A percentile compares a stretch with the other conserved stretches of the same genome.
Conservation (phyloP, 768 basidiomycete species). For the Mrakia blollopis region DNA sequence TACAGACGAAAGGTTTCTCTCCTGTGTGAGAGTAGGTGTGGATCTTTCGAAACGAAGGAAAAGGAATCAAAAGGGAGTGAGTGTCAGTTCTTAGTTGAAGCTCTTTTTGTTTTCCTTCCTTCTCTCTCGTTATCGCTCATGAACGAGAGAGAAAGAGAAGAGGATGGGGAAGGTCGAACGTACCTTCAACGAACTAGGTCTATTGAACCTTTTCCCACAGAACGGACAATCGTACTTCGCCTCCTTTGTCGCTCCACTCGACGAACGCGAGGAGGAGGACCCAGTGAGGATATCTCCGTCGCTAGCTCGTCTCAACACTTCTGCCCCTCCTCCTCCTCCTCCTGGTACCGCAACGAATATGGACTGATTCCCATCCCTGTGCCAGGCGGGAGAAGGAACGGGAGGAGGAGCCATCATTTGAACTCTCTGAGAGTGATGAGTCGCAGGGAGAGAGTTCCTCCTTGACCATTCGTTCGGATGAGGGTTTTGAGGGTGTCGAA, state of each 20-base stretch:
- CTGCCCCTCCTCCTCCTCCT: background rate
- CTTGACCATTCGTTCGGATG: conserved; percentile 1
- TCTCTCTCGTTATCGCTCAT: background rate
- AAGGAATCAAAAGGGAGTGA: background rate
- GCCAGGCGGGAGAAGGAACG: conserved; percentile 1
- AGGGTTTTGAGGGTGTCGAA: background rate
- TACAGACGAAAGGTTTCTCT: conserved; percentile 28
- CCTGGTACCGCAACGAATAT: background rate
- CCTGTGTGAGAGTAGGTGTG: conserved; percentile 33
- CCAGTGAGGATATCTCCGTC: background rate
- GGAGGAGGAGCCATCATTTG: conserved; percentile 9
- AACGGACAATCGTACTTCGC: conserved; percentile 22
- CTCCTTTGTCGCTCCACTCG: conserved; percentile 7
- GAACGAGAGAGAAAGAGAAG: background rate
- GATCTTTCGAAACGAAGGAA: conserved; percentile 1
- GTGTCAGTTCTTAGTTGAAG: too few species aligned
- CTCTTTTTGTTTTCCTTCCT: too few species aligned
- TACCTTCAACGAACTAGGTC: conserved; percentile 26
- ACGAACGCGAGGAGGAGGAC: background rate
- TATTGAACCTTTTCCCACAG: conserved; percentile 30
- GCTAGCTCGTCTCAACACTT: conserved; percentile 1
- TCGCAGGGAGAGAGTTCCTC: conserved; percentile 8
- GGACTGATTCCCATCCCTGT: background rate
- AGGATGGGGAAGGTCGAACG: background rate
- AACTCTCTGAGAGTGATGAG: background rate